Percentiles rank a stretch among this genome's conserved stretches.
These are phyloP conservation scores for Aeschynomene evenia DNA, from an alignment of 306 rosid species.

Conservation along the genomic window DNA sequence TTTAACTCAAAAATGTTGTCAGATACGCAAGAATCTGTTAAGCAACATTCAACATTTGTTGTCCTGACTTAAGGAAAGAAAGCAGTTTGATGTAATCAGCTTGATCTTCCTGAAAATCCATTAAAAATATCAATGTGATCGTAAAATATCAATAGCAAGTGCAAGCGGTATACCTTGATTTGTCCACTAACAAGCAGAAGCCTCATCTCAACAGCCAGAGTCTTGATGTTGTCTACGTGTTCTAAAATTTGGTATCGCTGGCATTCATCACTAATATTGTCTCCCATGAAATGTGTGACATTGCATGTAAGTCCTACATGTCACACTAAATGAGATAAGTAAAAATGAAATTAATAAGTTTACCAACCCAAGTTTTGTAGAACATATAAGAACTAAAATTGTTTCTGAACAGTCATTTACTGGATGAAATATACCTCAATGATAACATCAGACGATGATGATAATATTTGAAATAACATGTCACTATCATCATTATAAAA, in stretches of 20 bases:
- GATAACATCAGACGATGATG: conserved; percentile 39
- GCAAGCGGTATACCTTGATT: conserved; percentile 39
- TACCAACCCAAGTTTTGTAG: neutral
- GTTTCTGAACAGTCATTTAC: conserved; percentile 24
- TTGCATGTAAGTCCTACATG: conserved; percentile 37
- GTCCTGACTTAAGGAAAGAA: conserved; percentile 35
- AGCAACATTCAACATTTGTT: conserved; percentile 13
- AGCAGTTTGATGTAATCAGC: conserved; percentile 41
- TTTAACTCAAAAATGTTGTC: conserved; percentile 35
- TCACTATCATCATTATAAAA: conserved; percentile 36
- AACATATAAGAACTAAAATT: neutral
- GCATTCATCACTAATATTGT: conserved; percentile 48
- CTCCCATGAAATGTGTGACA: conserved; percentile 37
- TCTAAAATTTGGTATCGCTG: conserved; percentile 32
- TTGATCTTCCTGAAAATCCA: conserved; percentile 40
- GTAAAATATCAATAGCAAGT: conserved; percentile 22
- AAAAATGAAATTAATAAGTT: neutral
- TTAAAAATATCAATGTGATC: conserved; percentile 8
- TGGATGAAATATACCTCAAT: conserved; percentile 34
- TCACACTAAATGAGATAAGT: conserved; percentile 7
- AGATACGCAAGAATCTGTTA: conserved; percentile 1
- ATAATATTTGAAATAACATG: conserved; percentile 38
- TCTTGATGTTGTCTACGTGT: conserved; percentile 23
- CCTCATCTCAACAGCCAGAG: conserved; percentile 30
- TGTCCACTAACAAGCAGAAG: conserved; percentile 40